These are phyloP conservation scores for Medicago arabica DNA, from an alignment of 306 rosid species.

Conservation along the genomic window DNA sequence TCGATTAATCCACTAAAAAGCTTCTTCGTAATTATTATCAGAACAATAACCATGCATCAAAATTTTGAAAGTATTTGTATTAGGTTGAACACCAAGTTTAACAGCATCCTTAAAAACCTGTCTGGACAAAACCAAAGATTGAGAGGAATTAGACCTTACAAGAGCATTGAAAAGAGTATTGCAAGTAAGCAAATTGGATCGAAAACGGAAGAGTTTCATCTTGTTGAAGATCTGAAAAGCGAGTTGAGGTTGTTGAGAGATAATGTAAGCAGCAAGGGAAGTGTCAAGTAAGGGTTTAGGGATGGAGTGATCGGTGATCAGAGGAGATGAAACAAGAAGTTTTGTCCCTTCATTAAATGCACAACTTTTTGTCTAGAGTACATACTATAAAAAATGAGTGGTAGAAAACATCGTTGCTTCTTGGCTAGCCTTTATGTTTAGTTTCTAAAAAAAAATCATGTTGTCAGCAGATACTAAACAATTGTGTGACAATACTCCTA, in stretches of 20 bases:
- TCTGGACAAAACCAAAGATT: conserved; percentile 47
- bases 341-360: too few species aligned
- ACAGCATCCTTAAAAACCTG: conserved; percentile 56
- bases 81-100: conserved; percentile 53
- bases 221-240: conserved; percentile 67
- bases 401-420: not conserved
- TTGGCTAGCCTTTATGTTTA: conserved; percentile 16
- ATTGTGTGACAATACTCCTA: conserved; percentile 66
- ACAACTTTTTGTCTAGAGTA: too few species aligned
- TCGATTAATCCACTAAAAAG: conserved; percentile 47
- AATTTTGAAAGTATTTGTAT: conserved; percentile 65
- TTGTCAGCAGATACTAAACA: conserved; percentile 62
- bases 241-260: conserved; percentile 56
- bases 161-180: conserved; percentile 71
- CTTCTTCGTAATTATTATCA: conserved; percentile 57
- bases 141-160: conserved; percentile 55
- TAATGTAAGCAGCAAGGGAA: conserved; percentile 72
- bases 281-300: conserved; percentile 68
- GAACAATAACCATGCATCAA: conserved; percentile 68
- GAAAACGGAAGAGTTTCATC: conserved; percentile 61
- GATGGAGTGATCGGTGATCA: conserved; percentile 41
- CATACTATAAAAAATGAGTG: too few species aligned
- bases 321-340: conserved; percentile 43
- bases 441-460: conserved; percentile 12
- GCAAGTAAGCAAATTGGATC: conserved; percentile 72